These are phyloP conservation scores for Penicillium bovifimosum DNA, from an alignment of 495 filamentous ascomycete species.

Conservation along the genomic window DNA sequence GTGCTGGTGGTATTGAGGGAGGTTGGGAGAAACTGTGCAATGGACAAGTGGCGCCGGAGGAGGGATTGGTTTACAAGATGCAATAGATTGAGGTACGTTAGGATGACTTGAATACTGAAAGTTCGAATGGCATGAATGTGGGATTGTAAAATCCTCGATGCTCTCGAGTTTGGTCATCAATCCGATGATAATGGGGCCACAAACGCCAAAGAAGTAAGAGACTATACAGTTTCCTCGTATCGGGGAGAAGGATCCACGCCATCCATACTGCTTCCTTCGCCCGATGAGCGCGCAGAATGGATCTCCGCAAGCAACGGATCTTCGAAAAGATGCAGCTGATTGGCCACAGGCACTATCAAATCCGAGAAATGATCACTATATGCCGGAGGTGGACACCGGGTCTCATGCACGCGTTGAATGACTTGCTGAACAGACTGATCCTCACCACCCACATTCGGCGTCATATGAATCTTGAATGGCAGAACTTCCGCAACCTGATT, in stretches of 20 bases:
- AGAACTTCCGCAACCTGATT: constrained; percentile 13
- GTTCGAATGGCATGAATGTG: neutral
- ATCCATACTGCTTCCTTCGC: neutral
- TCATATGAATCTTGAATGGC: constrained; percentile 19
- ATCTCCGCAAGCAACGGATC: neutral
- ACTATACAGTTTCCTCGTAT: neutral
- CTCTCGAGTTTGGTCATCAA: neutral
- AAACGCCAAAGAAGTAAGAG: neutral
- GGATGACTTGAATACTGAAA: neutral
- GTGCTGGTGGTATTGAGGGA: constrained; percentile 28
- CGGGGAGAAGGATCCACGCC: neutral
- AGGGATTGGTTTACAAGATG: constrained; percentile 37
- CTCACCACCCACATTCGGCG: constrained; percentile 3
- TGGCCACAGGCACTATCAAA: neutral
- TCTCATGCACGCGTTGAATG: constrained; percentile 3
- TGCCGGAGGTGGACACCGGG: constrained; percentile 9
- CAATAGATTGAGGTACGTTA: neutral
- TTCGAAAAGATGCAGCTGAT: neutral
- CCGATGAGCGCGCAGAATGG: neutral
- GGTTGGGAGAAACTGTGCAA: constrained; percentile 42
- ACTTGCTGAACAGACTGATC: constrained; percentile 1
- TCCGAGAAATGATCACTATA: constrained; percentile 12
- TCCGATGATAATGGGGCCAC: neutral
- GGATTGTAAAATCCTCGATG: neutral
- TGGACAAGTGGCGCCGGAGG: constrained; percentile 36